Evolutionary conservation across 2,329 filamentous ascomycete genomes (phyloP).

Genomic region (Aspergillus ustus): DNA sequence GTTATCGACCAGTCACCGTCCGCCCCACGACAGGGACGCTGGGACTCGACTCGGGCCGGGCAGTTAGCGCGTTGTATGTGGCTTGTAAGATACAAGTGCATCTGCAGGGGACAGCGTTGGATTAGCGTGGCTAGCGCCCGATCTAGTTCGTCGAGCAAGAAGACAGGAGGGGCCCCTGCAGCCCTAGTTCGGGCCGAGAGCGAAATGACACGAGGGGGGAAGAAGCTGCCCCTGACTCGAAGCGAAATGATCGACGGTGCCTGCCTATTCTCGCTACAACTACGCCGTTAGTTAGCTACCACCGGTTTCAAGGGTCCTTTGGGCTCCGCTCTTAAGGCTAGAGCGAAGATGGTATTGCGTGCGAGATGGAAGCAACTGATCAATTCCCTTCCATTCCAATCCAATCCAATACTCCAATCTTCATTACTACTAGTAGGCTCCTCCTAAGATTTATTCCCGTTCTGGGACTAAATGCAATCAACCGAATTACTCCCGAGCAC

Average conservation of each 20-base stretch:
- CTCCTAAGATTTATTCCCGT: not conserved
- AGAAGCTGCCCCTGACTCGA: not conserved
- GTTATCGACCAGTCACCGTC: not conserved
- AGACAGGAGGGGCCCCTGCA: not conserved
- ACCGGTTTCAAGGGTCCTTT: no score
- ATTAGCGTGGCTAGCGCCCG: not conserved
- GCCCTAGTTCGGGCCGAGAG: not conserved
- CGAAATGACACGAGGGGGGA: not conserved
- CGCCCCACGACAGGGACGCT: not conserved
- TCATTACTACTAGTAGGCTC: not conserved
- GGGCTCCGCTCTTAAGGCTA: not conserved
- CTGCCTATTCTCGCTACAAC: no score
- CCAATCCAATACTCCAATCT: not conserved
- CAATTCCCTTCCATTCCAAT: not conserved
- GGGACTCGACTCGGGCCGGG: not conserved
- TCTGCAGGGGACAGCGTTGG: not conserved
- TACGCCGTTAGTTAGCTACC: no score
- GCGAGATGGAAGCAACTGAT: not conserved
- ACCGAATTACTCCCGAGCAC: not conserved
- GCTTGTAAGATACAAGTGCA: not conserved
- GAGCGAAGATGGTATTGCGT: not conserved
- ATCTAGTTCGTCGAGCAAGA: not conserved
- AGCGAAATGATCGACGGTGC: not conserved
- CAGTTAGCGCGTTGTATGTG: not conserved
- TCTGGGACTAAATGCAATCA: not conserved